Evolutionary conservation across 2,329 filamentous ascomycete genomes (phyloP).

Genomic region (Alternaria conjuncta): DNA sequence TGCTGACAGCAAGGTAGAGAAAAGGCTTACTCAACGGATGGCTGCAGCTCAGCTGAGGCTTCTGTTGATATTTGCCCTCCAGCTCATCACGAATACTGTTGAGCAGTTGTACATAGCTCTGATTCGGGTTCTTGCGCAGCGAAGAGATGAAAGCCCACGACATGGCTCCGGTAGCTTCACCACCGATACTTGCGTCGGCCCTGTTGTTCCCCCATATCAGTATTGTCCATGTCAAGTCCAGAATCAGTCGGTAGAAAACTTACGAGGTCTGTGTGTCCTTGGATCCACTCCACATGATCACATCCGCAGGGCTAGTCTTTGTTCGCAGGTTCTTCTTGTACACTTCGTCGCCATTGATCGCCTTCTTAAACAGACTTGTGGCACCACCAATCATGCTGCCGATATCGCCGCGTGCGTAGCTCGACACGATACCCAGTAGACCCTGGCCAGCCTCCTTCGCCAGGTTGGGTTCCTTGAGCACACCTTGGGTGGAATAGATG

Average conservation of each 20-base stretch:
- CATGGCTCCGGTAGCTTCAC: conserved; percentile 96
- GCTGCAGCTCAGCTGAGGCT: conserved; percentile 94
- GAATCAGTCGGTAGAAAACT: conserved; percentile 49
- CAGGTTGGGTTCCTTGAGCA: conserved; percentile 81
- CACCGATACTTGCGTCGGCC: conserved; percentile 85
- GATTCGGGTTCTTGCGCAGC: conserved; percentile 89
- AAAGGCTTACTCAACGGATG: conserved; percentile 81
- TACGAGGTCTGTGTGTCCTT: conserved; percentile 95
- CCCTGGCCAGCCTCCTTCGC: conserved; percentile 80
- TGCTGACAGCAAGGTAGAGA: not conserved
- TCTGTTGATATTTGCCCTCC: conserved; percentile 85
- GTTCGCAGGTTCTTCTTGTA: conserved; percentile 83
- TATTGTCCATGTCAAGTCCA: not conserved
- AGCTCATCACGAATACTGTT: conserved; percentile 95
- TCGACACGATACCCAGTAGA: conserved; percentile 72
- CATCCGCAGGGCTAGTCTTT: conserved; percentile 92
- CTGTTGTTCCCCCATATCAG: conserved; percentile 53
- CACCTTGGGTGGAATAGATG: conserved; percentile 79
- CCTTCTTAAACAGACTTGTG: conserved; percentile 87
- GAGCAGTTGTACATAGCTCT: conserved; percentile 93
- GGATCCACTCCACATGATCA: conserved; percentile 97
- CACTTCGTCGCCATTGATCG: conserved; percentile 77
- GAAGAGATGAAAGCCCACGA: conserved; percentile 95
- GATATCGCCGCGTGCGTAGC: conserved; percentile 84
- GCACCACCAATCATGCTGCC: conserved; percentile 79